These are phyloP conservation scores for Halophytophthora polymorphica DNA, from an alignment of 352 stramenopile species.

Conservation along the genomic window DNA sequence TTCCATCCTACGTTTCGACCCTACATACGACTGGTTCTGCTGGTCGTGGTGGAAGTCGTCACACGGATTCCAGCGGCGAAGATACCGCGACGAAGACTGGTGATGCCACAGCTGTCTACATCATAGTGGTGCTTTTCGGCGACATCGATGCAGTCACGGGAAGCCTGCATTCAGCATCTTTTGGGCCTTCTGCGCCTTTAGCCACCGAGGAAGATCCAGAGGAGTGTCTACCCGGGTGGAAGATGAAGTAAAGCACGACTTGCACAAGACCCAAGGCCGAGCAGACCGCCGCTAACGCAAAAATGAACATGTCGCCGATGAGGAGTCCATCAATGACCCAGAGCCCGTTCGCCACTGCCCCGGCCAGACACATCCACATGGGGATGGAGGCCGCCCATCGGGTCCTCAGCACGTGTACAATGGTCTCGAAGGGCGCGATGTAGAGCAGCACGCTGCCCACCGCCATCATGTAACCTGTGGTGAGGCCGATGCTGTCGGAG, in stretches of 20 bases:
- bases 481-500: slow-evolving; percentile 10
- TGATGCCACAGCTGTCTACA: slow-evolving; percentile 1
- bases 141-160: slow-evolving; percentile 10
- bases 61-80: slow-evolving; percentile 6
- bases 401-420: slow-evolving; percentile 32
- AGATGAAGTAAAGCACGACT: slow-evolving; percentile 28
- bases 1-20: too few relatives aligned
- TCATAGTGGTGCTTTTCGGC: slow-evolving; percentile 1
- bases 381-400: slow-evolving; percentile 28
- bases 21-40: too few relatives aligned
- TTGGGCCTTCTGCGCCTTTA: background rate
- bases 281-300: slow-evolving; percentile 23
- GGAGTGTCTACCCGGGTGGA: slow-evolving; percentile 9
- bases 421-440: slow-evolving; percentile 35
- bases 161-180: slow-evolving; percentile 12
- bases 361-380: slow-evolving; percentile 26
- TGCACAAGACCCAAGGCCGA: slow-evolving; percentile 17
- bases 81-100: slow-evolving; percentile 20
- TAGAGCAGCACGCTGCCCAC: slow-evolving; percentile 29
- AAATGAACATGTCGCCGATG: slow-evolving; percentile 17
- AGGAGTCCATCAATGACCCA: slow-evolving; percentile 29
- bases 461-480: slow-evolving; percentile 30
- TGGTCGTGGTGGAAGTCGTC: too few relatives aligned
- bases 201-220: background rate
- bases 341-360: slow-evolving; percentile 24